These are phyloP conservation scores for Phytophthora rubi DNA, from an alignment of 352 stramenopile genomes.

Conservation along the genomic window DNA sequence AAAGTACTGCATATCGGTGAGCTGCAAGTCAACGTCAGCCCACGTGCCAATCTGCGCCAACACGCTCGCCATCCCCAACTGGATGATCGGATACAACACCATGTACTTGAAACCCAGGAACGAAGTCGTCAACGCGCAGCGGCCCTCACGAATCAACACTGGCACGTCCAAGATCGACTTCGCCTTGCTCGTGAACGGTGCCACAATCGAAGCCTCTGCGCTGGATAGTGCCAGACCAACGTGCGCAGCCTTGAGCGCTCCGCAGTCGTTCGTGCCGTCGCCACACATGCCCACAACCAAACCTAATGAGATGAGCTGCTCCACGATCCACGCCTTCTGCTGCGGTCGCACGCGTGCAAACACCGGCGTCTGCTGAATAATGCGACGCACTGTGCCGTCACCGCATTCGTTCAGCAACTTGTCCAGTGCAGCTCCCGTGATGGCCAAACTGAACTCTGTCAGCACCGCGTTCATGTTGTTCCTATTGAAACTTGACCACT, in stretches of 20 bases:
- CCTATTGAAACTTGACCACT: conserved; percentile 40
- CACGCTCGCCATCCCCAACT: conserved; percentile 56
- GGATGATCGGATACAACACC: conserved; percentile 65
- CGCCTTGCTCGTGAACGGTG: conserved; percentile 88
- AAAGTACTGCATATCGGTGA: conserved; percentile 69
- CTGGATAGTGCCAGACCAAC: conserved; percentile 84
- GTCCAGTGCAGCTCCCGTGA: conserved; percentile 56
- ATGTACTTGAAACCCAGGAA: conserved; percentile 52
- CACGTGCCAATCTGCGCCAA: conserved; percentile 36
- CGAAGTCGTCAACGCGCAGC: conserved; percentile 74
- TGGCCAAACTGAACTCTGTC: conserved; percentile 42
- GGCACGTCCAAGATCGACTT: conserved; percentile 79
- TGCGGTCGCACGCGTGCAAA: conserved; percentile 61
- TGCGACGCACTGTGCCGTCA: conserved; percentile 39
- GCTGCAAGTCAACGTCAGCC: conserved; percentile 40
- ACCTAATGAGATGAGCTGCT: conserved; percentile 53
- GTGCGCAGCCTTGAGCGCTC: conserved; percentile 84
- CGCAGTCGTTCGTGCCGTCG: conserved; percentile 85
- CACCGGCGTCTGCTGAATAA: conserved; percentile 50
- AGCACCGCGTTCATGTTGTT: conserved; percentile 37
- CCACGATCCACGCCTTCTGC: conserved; percentile 60
- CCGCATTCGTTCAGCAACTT: conserved; percentile 34
- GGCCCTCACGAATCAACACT: conserved; percentile 81
- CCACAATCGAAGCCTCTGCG: conserved; percentile 85
- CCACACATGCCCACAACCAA: conserved; percentile 58